Percentiles rank a stretch among this genome's conserved stretches.
These are phyloP conservation scores for Bruguiera sexangula DNA, from an alignment of 345 rosid genomes.

Conservation along the genomic window DNA sequence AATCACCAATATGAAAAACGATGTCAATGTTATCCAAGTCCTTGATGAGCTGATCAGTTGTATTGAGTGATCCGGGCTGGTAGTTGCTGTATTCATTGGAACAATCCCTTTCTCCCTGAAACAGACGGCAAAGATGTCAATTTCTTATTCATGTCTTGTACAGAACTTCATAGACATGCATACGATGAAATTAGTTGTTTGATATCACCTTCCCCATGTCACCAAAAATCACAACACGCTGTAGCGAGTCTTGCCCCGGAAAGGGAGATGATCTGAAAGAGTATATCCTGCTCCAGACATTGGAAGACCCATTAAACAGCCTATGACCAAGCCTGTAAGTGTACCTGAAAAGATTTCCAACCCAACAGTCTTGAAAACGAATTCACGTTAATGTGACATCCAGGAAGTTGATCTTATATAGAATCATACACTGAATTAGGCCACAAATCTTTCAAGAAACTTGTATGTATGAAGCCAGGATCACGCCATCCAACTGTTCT, in stretches of 20 bases:
- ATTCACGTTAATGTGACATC: background rate
- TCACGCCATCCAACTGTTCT: constrained; percentile 85
- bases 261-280: constrained; percentile 69
- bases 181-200: background rate
- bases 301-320: constrained; percentile 38
- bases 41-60: constrained; percentile 5
- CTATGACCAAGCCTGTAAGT: constrained; percentile 63
- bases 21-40: constrained; percentile 4
- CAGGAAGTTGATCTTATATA: background rate
- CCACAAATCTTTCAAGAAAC: constrained; percentile 75
- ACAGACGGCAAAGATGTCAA: background rate
- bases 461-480: constrained; percentile 75
- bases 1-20: constrained; percentile 20
- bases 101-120: constrained; percentile 17
- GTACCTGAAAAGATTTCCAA: constrained; percentile 39
- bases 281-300: constrained; percentile 60
- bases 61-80: constrained; percentile 10
- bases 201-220: constrained; percentile 81
- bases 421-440: constrained; percentile 54
- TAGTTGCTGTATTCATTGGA: constrained; percentile 5
- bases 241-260: constrained; percentile 89
- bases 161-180: background rate
- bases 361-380: background rate
- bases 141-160: background rate
- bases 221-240: constrained; percentile 73